Percentiles rank a stretch among this genome's conserved stretches.
These are phyloP conservation scores for Sarocladium kiliense DNA, from an alignment of 2,329 filamentous ascomycete genomes.

Conservation along the genomic window DNA sequence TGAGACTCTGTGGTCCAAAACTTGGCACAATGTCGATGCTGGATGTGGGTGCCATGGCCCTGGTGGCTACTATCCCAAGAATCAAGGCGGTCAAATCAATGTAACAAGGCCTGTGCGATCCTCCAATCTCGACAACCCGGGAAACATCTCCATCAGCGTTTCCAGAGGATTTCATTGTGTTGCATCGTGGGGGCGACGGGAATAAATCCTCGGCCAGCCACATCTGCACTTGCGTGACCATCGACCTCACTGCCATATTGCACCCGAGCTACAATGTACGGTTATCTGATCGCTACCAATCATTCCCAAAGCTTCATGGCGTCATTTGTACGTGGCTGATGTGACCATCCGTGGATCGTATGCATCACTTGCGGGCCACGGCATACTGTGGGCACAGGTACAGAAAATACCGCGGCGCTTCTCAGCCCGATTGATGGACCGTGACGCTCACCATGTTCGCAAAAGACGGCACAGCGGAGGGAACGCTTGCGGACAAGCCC, in stretches of 20 bases:
- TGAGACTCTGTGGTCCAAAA: conserved; percentile 34
- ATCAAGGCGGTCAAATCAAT: no score
- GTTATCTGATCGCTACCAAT: background rate
- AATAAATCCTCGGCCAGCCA: conserved; percentile 41
- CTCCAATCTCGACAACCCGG: no score
- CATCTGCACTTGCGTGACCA: background rate
- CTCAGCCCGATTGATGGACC: background rate
- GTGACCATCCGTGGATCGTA: background rate
- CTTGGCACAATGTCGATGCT: conserved; percentile 39
- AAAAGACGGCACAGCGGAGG: background rate
- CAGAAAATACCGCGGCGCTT: background rate
- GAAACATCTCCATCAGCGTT: no score
- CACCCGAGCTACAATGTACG: background rate
- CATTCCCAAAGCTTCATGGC: background rate
- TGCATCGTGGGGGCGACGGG: no score
- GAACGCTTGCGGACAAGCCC: background rate
- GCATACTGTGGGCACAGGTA: background rate
- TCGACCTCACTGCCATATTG: background rate
- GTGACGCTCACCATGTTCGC: background rate
- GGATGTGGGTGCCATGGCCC: no score
- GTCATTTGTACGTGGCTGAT: background rate
- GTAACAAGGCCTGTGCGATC: no score
- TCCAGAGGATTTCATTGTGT: conserved; percentile 32
- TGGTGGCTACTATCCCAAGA: no score
- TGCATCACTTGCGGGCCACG: background rate